phyloP scores from a whole-genome alignment of 371 early-diverging fungal species.

The Actinomucor elegans region DNA sequence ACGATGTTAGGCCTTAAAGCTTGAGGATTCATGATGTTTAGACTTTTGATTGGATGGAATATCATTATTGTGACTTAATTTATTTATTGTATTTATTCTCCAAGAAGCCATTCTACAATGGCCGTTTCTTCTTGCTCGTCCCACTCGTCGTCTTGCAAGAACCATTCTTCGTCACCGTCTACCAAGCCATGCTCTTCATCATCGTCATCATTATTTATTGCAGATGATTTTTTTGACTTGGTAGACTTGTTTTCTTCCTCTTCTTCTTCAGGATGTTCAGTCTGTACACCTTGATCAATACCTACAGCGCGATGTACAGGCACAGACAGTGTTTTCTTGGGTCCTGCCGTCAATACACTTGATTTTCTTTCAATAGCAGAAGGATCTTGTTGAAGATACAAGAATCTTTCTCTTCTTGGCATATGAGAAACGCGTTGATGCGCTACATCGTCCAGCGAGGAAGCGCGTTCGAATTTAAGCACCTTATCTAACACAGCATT shows the following conservation, averaged over 20 bases:
- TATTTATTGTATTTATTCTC: constrained; percentile 16
- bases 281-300: constrained; percentile 27
- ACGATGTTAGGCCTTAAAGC: too few species aligned
- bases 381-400: constrained; percentile 43
- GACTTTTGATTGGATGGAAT: constrained; percentile 21
- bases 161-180: constrained; percentile 52
- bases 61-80: not conserved
- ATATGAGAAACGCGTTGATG: constrained; percentile 35
- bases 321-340: not conserved
- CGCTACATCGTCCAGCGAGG: constrained; percentile 38
- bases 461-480: constrained; percentile 45
- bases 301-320: constrained; percentile 1
- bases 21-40: too few species aligned
- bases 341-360: not conserved
- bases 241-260: too few species aligned
- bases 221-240: not conserved
- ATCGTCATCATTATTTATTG: not conserved
- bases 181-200: constrained; percentile 32
- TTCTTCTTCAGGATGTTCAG: constrained; percentile 10
- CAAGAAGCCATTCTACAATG: constrained; percentile 46
- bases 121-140: constrained; percentile 40
- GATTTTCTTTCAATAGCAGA: constrained; percentile 32
- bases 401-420: constrained; percentile 41
- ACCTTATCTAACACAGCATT: constrained; percentile 47
- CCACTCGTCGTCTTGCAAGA: constrained; percentile 44